A percentile compares a stretch with the other conserved stretches of the same genome.
phyloP scores from a whole-genome alignment of 2,329 filamentous ascomycete species.

The Neocatenulostroma microsporum region DNA sequence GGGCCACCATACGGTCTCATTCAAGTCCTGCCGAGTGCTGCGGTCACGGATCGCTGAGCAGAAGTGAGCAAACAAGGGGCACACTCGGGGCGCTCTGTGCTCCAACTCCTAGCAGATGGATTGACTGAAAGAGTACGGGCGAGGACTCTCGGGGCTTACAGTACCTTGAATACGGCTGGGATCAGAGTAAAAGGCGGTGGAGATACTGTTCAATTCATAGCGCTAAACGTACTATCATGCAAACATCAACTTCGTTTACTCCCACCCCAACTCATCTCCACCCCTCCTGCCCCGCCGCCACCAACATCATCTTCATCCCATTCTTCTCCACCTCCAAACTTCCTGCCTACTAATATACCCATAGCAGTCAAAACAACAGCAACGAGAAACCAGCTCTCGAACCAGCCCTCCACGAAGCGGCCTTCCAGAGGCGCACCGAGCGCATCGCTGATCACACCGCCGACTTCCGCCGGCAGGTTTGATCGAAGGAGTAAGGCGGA shows the following conservation, averaged over 20 bases:
- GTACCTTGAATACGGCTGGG: no score
- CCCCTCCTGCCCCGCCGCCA: no score
- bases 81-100: no score
- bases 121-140: no score
- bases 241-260: constrained; percentile 13
- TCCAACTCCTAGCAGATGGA: no score
- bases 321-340: constrained; percentile 41
- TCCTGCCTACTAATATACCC: constrained; percentile 67
- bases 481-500: constrained; percentile 68
- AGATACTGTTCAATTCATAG: not conserved
- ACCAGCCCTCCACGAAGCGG: constrained; percentile 71
- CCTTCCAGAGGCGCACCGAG: constrained; percentile 68
- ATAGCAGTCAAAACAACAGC: constrained; percentile 58
- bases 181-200: no score
- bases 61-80: no score
- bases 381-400: constrained; percentile 75
- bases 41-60: no score
- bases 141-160: no score
- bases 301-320: constrained; percentile 37
- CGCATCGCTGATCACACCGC: constrained; percentile 68
- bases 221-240: no score
- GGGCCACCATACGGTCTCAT: no score
- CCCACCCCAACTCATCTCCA: constrained; percentile 16
- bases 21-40: no score
- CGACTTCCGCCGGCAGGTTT: constrained; percentile 69